Evolutionary conservation across 192 early-diverging fungal genomes (phyloP), one percentile per base, ranked within the genome.

Genomic region (Coemansia sp.): DNA sequence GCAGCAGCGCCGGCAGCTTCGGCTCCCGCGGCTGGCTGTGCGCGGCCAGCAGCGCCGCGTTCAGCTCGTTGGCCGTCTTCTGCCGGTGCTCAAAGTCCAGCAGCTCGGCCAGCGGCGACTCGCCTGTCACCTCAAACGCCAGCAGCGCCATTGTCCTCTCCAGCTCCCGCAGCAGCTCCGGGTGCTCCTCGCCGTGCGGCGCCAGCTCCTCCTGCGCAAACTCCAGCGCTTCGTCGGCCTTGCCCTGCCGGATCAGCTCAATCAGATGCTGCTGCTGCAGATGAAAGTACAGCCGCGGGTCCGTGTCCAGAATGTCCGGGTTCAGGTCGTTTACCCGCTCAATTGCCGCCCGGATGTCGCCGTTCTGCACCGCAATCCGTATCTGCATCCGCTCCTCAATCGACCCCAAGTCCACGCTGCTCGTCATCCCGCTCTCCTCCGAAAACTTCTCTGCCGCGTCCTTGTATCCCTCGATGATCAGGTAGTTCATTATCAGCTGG

Each of bases 171-270:
- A 99, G 65, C 77, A 99, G 91, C 71, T 98, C 97, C 7, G 95
- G 94, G 77, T 74, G 92, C 65, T 98, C 94, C 74, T 98, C 95
- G 5, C 96, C 97, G 25, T 92, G 86, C n/a, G 95, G 92, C 12
- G 96, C 95, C 71, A 99, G 80, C 70, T 98, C 96, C 35, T 97
- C 96, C 63, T 93, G 92, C 6, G 97, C 97, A 84, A 98, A 99
- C 64, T 90, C 88, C 18, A 99, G 77, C 0, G 95, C 97, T 47
- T 92, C 93, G 30, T 71, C 73, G 19, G 92, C 82, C 43, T 85
- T 67, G 5, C 94, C 94, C 44, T 82, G 67, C 6, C 95, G 84
- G 60, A 99, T 99, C 21, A 90, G 83, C 64, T 99, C 97, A 67
- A 99, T 98, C 11, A 99, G 76, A 16, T 91, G 88, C 78, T 99